phyloP scores from a whole-genome alignment of 1,284 basidiomycete genomes.

The Xerocomus amazonicus region DNA sequence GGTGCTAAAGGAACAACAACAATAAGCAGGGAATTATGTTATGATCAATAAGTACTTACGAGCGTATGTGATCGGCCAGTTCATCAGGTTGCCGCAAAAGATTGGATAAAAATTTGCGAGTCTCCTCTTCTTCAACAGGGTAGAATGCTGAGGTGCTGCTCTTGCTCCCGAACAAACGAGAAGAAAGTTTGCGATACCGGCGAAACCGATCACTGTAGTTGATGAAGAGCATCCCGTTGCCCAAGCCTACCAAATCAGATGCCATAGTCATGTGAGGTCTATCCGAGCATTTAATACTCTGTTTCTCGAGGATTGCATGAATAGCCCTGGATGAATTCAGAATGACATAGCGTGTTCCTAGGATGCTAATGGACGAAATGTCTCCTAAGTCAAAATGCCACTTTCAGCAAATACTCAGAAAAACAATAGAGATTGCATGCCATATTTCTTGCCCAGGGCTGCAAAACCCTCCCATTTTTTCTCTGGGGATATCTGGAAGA shows the following conservation, averaged over 20 bases:
- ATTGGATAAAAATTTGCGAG: slow-evolving; percentile 5
- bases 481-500: slow-evolving; percentile 38
- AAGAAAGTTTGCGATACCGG: slow-evolving; percentile 19
- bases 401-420: too few relatives aligned
- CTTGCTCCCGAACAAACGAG: slow-evolving; percentile 26
- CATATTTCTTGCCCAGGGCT: slow-evolving; percentile 38
- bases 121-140: slow-evolving; percentile 10
- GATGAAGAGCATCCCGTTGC: slow-evolving; percentile 18
- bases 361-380: slow-evolving; percentile 17
- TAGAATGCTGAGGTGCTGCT: slow-evolving; percentile 15
- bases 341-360: slow-evolving; percentile 12
- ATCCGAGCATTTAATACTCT: slow-evolving; percentile 22
- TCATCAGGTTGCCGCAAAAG: slow-evolving; percentile 17
- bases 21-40: background rate
- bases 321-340: slow-evolving; percentile 6
- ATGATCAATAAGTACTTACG: slow-evolving; percentile 18
- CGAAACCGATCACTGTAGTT: slow-evolving; percentile 22
- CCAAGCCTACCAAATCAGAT: slow-evolving; percentile 25
- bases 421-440: background rate
- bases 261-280: slow-evolving; percentile 28
- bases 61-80: slow-evolving; percentile 21
- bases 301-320: slow-evolving; percentile 29
- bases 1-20: slow-evolving; percentile 4
- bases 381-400: slow-evolving; percentile 16
- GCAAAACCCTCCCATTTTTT: slow-evolving; percentile 44